A percentile compares a stretch with the other conserved stretches of the same genome.
Conservation (phyloP, 179 eudicot genomes). For the Patellifolia procumbens region DNA sequence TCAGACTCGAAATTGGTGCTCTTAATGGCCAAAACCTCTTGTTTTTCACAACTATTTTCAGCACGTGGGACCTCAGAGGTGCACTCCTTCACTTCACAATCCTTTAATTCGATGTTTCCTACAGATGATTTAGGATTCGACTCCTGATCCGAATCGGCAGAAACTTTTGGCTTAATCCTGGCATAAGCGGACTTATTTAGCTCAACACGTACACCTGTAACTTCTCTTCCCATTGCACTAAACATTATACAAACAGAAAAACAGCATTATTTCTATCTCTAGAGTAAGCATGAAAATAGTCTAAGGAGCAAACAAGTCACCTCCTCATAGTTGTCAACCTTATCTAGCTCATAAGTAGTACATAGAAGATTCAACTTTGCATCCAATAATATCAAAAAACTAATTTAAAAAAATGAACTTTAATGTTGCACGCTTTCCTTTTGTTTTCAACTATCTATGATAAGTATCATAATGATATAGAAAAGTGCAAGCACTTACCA, state of each 20-base stretch:
- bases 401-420: not conserved
- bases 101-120: constrained; percentile 36
- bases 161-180: constrained; percentile 47
- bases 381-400: no score
- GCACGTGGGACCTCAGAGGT: constrained; percentile 38
- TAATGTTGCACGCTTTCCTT: not conserved
- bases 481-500: not conserved
- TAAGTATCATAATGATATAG: not conserved
- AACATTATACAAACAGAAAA: constrained; percentile 10
- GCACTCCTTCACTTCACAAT: constrained; percentile 47
- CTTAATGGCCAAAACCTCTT: constrained; percentile 47
- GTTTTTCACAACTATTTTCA: constrained; percentile 48
- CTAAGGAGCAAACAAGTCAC: not conserved
- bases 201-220: constrained; percentile 58
- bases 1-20: constrained; percentile 42
- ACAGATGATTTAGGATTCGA: constrained; percentile 36
- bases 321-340: not conserved
- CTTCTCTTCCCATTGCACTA: constrained; percentile 88
- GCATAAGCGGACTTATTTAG: constrained; percentile 42
- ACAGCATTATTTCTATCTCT: not conserved
- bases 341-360: not conserved
- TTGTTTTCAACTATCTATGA: not conserved
- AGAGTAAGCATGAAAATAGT: not conserved
- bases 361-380: no score
- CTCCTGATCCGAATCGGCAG: constrained; percentile 42